These are phyloP conservation scores for Colletotrichum tanaceti DNA, from an alignment of 2,329 filamentous ascomycete genomes.

Conservation along the genomic window DNA sequence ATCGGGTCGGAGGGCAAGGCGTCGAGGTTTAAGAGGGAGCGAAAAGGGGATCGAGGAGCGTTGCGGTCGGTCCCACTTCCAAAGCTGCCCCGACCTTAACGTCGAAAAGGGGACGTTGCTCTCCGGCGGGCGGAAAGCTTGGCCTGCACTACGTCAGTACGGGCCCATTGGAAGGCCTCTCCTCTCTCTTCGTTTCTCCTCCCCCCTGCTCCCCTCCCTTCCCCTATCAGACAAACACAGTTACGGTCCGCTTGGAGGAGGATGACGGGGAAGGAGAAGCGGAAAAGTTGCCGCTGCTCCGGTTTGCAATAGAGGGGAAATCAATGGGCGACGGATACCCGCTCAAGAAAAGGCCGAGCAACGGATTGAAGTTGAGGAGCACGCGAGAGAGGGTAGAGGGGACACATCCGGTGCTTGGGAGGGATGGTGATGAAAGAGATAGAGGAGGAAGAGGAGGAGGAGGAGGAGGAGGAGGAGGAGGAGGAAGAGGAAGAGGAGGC, in stretches of 20 bases:
- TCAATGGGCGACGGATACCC: no score
- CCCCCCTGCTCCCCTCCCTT: not conserved
- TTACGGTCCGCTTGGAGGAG: not conserved
- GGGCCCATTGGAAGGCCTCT: not conserved
- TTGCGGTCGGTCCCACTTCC: slow-evolving; percentile 1
- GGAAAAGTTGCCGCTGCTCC: no score
- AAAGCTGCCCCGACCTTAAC: no score
- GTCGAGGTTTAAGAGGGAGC: not conserved
- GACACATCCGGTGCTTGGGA: not conserved
- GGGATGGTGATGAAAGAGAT: not conserved
- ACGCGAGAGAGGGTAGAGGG: not conserved
- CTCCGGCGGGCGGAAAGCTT: slow-evolving; percentile 7
- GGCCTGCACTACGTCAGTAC: slow-evolving; percentile 32
- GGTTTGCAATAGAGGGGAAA: no score
- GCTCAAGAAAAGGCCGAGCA: not conserved
- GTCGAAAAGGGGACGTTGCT: not conserved
- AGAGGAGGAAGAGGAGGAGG: not conserved
- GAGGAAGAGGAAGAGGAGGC: not conserved
- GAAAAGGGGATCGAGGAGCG: not conserved
- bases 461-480: not conserved
- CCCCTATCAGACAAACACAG: not conserved
- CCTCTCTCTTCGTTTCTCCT: slow-evolving; percentile 1
- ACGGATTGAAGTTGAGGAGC: not conserved
- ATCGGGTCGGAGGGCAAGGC: not conserved
- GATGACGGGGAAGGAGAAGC: no score